Conservation (phyloP, 352 stramenopile genomes). For the Thraustochytrium sp. region DNA sequence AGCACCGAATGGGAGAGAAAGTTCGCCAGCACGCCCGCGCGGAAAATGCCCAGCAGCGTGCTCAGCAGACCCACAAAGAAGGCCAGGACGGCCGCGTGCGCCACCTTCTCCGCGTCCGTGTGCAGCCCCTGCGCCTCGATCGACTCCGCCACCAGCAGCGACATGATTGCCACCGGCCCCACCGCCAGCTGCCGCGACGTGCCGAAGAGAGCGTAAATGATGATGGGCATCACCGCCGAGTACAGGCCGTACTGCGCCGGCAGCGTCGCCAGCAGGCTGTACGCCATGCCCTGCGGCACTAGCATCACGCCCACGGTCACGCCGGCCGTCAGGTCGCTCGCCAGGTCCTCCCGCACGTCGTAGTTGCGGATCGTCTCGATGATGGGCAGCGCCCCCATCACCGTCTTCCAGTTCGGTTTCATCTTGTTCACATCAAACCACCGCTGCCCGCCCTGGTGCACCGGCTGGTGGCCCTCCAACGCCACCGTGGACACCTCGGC, state of each 20-base stretch:
- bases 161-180: conserved; percentile 44
- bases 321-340: conserved; percentile 26
- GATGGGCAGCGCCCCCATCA: not conserved
- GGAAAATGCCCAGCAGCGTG: conserved; percentile 14
- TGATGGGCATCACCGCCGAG: conserved; percentile 1
- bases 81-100: not conserved
- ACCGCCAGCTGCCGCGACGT: conserved; percentile 39
- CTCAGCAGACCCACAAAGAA: conserved; percentile 37
- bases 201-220: conserved; percentile 41
- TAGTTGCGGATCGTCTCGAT: not conserved
- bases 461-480: not conserved
- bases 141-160: not conserved
- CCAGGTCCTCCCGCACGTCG: not conserved
- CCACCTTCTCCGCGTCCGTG: not conserved
- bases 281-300: conserved; percentile 44
- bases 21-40: not conserved
- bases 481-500: not conserved
- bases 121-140: not conserved
- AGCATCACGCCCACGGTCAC: conserved; percentile 46
- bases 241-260: conserved; percentile 46
- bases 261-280: conserved; percentile 32
- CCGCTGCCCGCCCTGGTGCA: not conserved
- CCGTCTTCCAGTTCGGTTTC: not conserved
- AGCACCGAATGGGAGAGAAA: conserved; percentile 33
- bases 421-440: not conserved